Base-by-base conservation (phyloP, 345 rosid genomes). In the Microthlaspi erraticum region DNA sequence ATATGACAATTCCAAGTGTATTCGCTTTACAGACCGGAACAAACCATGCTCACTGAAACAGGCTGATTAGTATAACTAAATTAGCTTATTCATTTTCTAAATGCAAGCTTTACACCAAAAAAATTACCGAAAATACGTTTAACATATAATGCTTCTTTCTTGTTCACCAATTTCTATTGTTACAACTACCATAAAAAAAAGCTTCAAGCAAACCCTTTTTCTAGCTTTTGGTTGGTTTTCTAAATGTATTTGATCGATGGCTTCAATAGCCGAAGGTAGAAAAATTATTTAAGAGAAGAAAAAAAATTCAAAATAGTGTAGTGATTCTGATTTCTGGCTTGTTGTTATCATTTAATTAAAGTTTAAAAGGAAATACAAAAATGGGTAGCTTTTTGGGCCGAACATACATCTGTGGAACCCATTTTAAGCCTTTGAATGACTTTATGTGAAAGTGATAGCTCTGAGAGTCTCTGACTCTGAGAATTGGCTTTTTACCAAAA, bases 81-180 rank as follows among this genome's bases (percentile, higher is more conserved):
- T 50, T 50, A 5, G 16, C 33, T 64, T 51, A 7, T 65, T 65
- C 37, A 52, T 50, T 13, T 7, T 37, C 70, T 66, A n/a, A 2
- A 26, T 23, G 3, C 29, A 23, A 23, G 29, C 5, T 6, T 16
- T 13, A 3, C 10, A 51, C 17, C 56, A 23, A 51, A 26, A 26
- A 19, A 7, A 0, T 38, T 38, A 38, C 13, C 0, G 39, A 38
- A 38, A 38, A 7, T 38, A 38, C 13, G 2, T 38, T 0, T 20
- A 23, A 11, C 16, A 50, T 50, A 49, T 10, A 49, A 20, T 20
- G 32, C 32, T 49, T 49, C 31, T 2, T 49, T 49, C 31, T 2
- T 49, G 23, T 50, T 36, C 32, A 19, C 33, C 31, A 4, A 18
- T 46, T 18, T 46, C 20, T 26, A 18, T 46, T 18, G 31, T 19